Evolutionary conservation across 2,329 filamentous ascomycete species (phyloP).

Genomic region (Fusarium sp.): DNA sequence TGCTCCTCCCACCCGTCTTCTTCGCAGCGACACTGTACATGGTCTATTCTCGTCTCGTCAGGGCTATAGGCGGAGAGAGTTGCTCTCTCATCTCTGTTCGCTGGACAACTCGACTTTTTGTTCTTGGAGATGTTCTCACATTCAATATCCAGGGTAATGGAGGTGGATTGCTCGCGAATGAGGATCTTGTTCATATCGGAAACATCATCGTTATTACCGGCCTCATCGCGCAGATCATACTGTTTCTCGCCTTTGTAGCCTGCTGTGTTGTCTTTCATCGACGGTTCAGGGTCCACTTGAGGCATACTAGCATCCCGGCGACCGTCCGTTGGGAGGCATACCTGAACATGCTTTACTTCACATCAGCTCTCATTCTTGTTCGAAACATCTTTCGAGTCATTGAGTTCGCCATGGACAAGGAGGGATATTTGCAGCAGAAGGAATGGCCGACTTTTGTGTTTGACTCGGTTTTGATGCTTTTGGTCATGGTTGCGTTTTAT

Average conservation of each 20-base stretch:
- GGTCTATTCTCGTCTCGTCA: constrained; percentile 15
- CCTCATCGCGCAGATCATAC: not conserved
- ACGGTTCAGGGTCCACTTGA: not conserved
- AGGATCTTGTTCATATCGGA: not conserved
- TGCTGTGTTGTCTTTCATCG: constrained; percentile 10
- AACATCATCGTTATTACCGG: constrained; percentile 14
- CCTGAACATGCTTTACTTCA: constrained; percentile 17
- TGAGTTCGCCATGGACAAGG: constrained; percentile 19
- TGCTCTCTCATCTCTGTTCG: constrained; percentile 8
- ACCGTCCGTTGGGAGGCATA: constrained; percentile 6
- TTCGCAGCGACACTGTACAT: constrained; percentile 33
- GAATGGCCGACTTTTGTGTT: constrained; percentile 28
- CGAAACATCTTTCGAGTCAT: constrained; percentile 19
- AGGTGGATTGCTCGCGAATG: constrained; percentile 2
- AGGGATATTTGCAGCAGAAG: constrained; percentile 20
- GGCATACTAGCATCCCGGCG: fast-evolving
- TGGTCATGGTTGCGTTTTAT: constrained; percentile 21
- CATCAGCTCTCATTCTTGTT: not conserved
- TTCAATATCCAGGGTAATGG: constrained; percentile 23
- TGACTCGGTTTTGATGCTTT: constrained; percentile 14
- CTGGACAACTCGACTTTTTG: constrained; percentile 23
- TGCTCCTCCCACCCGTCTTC: constrained; percentile 15
- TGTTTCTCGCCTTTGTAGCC: constrained; percentile 12
- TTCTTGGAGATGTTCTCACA: constrained; percentile 14
- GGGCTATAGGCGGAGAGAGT: not conserved